A percentile compares a stretch with the other conserved stretches of the same genome.
These are phyloP conservation scores for Fusarium scirpi DNA, from an alignment of 2,329 filamentous ascomycete genomes.

Conservation along the genomic window DNA sequence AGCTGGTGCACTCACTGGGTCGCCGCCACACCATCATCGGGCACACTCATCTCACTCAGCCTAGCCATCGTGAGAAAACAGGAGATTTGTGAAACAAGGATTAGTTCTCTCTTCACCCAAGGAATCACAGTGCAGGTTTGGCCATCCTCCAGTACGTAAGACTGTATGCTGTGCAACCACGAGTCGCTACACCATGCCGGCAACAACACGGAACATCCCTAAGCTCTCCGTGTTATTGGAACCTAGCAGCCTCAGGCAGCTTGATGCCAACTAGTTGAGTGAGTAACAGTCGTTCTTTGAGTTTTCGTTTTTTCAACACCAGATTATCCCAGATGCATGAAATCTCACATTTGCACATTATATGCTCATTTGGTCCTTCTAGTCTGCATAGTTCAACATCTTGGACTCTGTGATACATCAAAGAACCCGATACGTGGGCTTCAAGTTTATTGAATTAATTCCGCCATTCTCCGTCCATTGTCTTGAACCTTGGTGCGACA, in stretches of 20 bases:
- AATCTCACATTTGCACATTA: rapidly evolving
- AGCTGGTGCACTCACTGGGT: neutral
- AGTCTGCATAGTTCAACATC: neutral
- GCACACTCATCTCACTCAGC: neutral
- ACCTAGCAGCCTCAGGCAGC: neutral
- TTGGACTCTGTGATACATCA: neutral
- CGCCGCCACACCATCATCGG: neutral
- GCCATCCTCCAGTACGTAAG: neutral
- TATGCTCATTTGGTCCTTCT: too few species aligned
- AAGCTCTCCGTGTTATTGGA: neutral
- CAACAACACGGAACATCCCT: neutral
- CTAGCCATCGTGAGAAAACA: neutral
- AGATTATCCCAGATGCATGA: too few species aligned
- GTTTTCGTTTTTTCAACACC: too few species aligned
- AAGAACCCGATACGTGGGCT: neutral
- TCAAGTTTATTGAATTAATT: rapidly evolving
- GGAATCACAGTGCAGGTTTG: neutral
- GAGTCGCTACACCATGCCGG: neutral
- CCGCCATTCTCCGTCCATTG: neutral
- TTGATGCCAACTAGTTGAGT: rapidly evolving
- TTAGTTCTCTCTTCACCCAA: neutral
- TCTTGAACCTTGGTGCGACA: neutral
- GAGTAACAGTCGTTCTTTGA: neutral
- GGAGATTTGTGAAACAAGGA: neutral
- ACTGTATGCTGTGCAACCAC: neutral